Conservation (phyloP, 148 eudicot species). For the Heliosperma pusillum region DNA sequence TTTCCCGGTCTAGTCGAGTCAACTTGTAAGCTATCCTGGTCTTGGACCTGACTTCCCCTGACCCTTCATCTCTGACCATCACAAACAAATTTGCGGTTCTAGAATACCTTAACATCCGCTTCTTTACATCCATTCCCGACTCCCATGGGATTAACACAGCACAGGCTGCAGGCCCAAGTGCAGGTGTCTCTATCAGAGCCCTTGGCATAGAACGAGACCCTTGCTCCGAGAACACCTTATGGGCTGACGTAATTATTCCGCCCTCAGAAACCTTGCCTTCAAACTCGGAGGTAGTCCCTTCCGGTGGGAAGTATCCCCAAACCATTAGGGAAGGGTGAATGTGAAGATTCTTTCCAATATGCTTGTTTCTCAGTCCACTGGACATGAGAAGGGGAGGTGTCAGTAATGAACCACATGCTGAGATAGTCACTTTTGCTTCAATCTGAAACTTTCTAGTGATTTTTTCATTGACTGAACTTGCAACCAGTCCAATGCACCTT, state of each 20-base stretch:
- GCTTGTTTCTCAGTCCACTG: constrained; percentile 54
- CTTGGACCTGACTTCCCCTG: constrained; percentile 44
- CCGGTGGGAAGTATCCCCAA: constrained; percentile 66
- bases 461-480: constrained; percentile 24
- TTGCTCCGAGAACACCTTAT: constrained; percentile 32
- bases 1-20: constrained; percentile 35
- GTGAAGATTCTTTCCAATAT: constrained; percentile 59
- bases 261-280: constrained; percentile 51
- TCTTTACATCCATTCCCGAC: constrained; percentile 47
- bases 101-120: constrained; percentile 40
- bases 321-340: constrained; percentile 51
- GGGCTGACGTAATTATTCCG: constrained; percentile 56
- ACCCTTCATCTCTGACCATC: constrained; percentile 51
- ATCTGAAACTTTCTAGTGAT: constrained; percentile 36
- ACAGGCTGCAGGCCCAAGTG: constrained; percentile 54
- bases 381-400: constrained; percentile 51
- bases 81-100: constrained; percentile 54
- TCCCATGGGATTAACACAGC: constrained; percentile 54
- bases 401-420: constrained; percentile 59
- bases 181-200: constrained; percentile 54
- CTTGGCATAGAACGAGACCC: constrained; percentile 19
- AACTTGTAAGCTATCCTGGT: constrained; percentile 34
- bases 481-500: constrained; percentile 50
- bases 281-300: constrained; percentile 27
- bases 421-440: constrained; percentile 57